Evolutionary conservation across 345 rosid genomes (phyloP).

Genomic region (Gossypium thurberi): DNA sequence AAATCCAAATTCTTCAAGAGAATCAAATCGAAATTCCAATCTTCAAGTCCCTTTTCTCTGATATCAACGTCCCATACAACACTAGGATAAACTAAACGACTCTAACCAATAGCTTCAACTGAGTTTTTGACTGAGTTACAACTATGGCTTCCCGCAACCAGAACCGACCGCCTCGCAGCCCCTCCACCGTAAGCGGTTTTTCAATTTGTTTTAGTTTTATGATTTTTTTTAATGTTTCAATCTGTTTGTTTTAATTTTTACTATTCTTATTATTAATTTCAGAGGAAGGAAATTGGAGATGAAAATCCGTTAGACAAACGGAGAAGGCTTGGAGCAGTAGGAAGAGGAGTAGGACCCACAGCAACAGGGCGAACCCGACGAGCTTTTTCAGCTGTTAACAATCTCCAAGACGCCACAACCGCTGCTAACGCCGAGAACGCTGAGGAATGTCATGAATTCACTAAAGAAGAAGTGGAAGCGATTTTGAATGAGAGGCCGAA

Average conservation of each 20-base stretch:
- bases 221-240: not conserved
- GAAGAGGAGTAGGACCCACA: slow-evolving; percentile 28
- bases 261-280: not conserved
- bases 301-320: slow-evolving; percentile 62
- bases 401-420: slow-evolving; percentile 35
- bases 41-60: not conserved
- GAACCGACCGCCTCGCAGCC: slow-evolving; percentile 78
- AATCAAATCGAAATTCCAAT: not conserved
- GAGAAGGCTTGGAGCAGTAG: slow-evolving; percentile 38
- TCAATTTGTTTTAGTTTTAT: not conserved
- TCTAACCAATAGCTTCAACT: not conserved
- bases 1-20: not conserved
- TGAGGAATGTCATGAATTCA: slow-evolving; percentile 53
- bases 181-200: slow-evolving; percentile 37
- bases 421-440: slow-evolving; percentile 21
- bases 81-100: not conserved
- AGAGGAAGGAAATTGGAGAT: slow-evolving; percentile 50
- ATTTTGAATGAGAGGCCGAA: slow-evolving; percentile 65
- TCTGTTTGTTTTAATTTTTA: not conserved
- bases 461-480: slow-evolving; percentile 72
- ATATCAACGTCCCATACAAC: not conserved
- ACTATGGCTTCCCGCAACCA: slow-evolving; percentile 68
- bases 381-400: slow-evolving; percentile 42
- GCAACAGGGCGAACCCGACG: slow-evolving; percentile 40
- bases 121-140: not conserved